Percentiles rank a stretch among this genome's conserved stretches.
Evolutionary conservation across 305 asterid genomes (phyloP).

Genomic region (Caryopteris hybrid): DNA sequence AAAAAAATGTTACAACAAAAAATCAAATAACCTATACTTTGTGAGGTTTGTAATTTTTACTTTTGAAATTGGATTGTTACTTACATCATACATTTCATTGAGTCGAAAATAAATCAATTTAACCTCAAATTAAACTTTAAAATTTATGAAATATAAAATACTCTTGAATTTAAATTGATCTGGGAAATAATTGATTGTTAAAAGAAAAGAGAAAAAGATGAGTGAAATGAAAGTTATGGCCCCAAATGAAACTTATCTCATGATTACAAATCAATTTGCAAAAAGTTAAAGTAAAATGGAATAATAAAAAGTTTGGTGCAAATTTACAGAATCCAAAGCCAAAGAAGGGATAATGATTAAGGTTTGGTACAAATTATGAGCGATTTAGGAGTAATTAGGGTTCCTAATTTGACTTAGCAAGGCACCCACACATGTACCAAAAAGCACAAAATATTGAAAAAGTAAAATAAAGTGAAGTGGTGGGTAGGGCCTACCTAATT

Average conservation of each 20-base stretch:
- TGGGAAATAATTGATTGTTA: neutral
- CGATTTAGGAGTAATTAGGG: neutral
- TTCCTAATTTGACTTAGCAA: neutral
- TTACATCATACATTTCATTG: no score
- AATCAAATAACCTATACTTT: no score
- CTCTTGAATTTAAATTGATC: no score
- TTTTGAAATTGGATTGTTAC: no score
- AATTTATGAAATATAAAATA: no score
- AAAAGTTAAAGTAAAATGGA: slow-evolving; percentile 9
- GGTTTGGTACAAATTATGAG: neutral
- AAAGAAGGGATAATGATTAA: slow-evolving; percentile 10
- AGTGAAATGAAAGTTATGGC: neutral
- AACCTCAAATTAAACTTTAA: no score
- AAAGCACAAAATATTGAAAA: neutral
- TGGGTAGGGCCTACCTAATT: no score
- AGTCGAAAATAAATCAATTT: no score
- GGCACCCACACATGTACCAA: neutral
- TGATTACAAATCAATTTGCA: slow-evolving; percentile 7
- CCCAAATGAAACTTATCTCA: slow-evolving; percentile 6
- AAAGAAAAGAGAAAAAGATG: neutral
- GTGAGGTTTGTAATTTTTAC: no score
- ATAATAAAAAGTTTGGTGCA: slow-evolving; percentile 11
- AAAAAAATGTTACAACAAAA: no score
- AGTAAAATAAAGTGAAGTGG: neutral
- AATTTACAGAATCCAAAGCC: slow-evolving; percentile 29